phyloP scores from a whole-genome alignment of 108 stramenopile species.

The Skeletonema costatum region DNA sequence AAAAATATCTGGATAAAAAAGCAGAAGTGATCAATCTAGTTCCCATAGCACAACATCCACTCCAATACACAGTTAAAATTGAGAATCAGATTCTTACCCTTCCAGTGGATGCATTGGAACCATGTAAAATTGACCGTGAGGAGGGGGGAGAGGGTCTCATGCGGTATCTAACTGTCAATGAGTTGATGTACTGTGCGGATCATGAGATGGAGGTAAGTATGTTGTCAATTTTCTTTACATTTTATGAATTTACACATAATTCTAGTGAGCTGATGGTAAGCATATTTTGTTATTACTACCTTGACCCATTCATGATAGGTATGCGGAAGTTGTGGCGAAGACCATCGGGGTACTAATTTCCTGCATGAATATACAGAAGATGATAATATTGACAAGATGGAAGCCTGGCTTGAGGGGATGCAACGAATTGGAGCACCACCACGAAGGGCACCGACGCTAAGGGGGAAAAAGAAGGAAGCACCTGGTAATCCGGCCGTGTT shows the following conservation, averaged over 20 bases:
- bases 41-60: constrained; percentile 8
- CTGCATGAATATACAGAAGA: background rate
- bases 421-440: background rate
- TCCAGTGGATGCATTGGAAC: constrained; percentile 3
- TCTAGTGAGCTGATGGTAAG: too few species aligned
- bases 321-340: constrained; percentile 1
- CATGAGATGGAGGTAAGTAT: background rate
- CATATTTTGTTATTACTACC: too few species aligned
- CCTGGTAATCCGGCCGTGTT: constrained; percentile 11
- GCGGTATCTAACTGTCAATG: background rate
- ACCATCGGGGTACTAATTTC: constrained; percentile 5
- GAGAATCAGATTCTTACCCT: background rate
- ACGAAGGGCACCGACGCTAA: background rate
- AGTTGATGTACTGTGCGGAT: constrained; percentile 7
- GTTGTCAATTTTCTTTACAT: too few species aligned
- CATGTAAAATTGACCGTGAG: constrained; percentile 5
- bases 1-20: constrained; percentile 3
- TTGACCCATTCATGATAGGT: background rate
- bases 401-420: background rate
- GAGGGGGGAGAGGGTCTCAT: constrained; percentile 1
- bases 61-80: constrained; percentile 8
- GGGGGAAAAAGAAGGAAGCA: constrained; percentile 4
- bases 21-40: constrained; percentile 9
- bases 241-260: too few species aligned
- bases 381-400: constrained; percentile 8